Percentiles rank a stretch among this genome's conserved stretches.
phyloP scores from a whole-genome alignment of 768 basidiomycete species.

The Podaxis pistillaris region DNA sequence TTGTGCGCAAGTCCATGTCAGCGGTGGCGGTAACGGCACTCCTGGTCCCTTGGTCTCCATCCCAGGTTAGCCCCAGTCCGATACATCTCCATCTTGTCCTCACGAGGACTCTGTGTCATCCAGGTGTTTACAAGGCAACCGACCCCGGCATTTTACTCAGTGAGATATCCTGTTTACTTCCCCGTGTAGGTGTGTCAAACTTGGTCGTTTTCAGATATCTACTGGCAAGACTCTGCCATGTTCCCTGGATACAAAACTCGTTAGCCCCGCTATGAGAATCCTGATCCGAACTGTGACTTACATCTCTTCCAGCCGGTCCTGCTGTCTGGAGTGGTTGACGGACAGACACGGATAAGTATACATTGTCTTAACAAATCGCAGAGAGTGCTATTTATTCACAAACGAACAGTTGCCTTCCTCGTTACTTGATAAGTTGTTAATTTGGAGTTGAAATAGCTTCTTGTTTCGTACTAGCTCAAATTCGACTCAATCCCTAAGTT shows the following conservation, averaged over 20 bases:
- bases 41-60: background rate
- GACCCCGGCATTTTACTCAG: slow-evolving; percentile 35
- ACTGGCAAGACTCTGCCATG: slow-evolving; percentile 21
- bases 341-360: background rate
- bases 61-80: background rate
- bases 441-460: no score
- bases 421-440: no score
- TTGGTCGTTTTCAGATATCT: slow-evolving; percentile 23
- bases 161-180: slow-evolving; percentile 15
- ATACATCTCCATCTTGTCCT: background rate
- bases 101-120: background rate
- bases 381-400: no score
- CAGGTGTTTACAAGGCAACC: slow-evolving; percentile 29
- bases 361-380: background rate
- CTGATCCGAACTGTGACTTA: background rate
- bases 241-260: slow-evolving; percentile 33
- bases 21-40: no score
- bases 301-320: slow-evolving; percentile 25
- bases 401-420: no score
- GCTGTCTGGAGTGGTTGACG: slow-evolving; percentile 21
- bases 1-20: no score
- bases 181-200: background rate
- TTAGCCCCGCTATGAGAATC: slow-evolving; percentile 19
- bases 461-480: no score
- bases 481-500: no score